Base-by-base conservation (phyloP, 208 protist species). In the Trichomonas tenax region DNA sequence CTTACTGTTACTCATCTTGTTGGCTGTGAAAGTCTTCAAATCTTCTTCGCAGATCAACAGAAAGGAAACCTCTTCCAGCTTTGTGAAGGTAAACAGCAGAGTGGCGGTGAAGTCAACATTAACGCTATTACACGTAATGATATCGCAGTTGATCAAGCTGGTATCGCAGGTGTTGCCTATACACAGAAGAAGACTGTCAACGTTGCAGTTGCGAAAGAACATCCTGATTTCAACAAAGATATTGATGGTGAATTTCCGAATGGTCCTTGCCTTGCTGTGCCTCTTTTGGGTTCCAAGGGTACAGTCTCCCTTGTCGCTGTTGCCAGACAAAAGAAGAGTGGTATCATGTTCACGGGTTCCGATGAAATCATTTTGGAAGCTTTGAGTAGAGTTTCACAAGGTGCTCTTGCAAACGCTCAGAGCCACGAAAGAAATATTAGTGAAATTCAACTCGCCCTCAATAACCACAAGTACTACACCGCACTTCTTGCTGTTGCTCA, bases 321-420 rank as follows among this genome's bases (percentile, higher is more conserved):
- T 38, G 86, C 86, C 11, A 23, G 86, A 38, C 86, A 51, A 31
- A 93, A 93, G n/a, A 48, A 51, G 31, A 93, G 31, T 36, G 86
- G 86, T 15, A 34, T 51, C 0, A 93, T 93, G 86, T 93, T 93
- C 26, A 93, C 86, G n/a, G 86, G 45, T 6, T 51, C 44, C 1
- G 86, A 93, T 51, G 86, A 93, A 93, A 93, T 93, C 15, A 93
- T 93, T 38, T 31, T 93, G 0, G 86, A 93, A 93, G 86, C 86
- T n/a, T 31, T 93, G 2, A 34, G 14, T 2, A 48, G 86, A 93
- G 86, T 93, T 51, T 93, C 86, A 38, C 86, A 93, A 51, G 86
- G 86, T 9, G 86, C 86, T 9, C 38, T 93, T 34, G 45, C 40
- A 4, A 93, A 93, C 38, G 86, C 86, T 38, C 86, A 93, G 46